Percentiles rank a stretch among this genome's conserved stretches.
phyloP scores from a whole-genome alignment of 2,329 filamentous ascomycete genomes.

The Malbranchea zuffiana region DNA sequence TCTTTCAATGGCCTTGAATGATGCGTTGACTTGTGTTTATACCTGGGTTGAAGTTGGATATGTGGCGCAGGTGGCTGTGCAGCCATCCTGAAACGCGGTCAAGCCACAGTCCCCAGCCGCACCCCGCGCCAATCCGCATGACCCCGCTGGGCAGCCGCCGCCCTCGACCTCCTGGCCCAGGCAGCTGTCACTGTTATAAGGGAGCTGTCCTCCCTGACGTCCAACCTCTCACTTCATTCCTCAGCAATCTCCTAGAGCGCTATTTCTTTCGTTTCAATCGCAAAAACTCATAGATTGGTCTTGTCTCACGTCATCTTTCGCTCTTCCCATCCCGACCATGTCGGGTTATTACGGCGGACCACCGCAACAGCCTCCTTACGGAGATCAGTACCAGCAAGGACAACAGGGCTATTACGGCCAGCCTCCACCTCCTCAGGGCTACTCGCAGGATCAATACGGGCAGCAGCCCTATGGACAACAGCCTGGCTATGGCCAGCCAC shows the following conservation, averaged over 20 bases:
- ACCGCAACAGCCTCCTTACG: conserved; percentile 5
- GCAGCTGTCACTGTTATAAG: neutral
- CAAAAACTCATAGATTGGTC: neutral
- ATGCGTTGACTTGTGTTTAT: no score
- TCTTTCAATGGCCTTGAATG: no score
- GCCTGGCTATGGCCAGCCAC: conserved; percentile 1
- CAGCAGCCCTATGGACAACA: conserved; percentile 11
- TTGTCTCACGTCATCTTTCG: neutral
- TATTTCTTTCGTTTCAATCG: neutral
- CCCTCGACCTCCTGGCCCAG: neutral
- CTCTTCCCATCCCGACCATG: conserved; percentile 3
- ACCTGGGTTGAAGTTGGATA: no score
- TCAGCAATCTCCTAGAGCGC: no score
- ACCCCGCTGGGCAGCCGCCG: no score
- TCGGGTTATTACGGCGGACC: conserved; percentile 13
- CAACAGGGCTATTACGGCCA: conserved; percentile 9
- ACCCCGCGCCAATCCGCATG: no score
- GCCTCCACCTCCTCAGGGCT: conserved; percentile 11
- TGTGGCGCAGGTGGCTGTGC: no score
- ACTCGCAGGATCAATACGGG: conserved; percentile 9
- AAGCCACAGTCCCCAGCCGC: no score
- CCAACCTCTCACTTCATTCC: no score
- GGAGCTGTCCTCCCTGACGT: no score
- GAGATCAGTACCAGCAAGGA: conserved; percentile 6
- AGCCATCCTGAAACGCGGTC: no score